Conservation (phyloP, 1,284 basidiomycete species). For the Schizophyllum commune region DNA sequence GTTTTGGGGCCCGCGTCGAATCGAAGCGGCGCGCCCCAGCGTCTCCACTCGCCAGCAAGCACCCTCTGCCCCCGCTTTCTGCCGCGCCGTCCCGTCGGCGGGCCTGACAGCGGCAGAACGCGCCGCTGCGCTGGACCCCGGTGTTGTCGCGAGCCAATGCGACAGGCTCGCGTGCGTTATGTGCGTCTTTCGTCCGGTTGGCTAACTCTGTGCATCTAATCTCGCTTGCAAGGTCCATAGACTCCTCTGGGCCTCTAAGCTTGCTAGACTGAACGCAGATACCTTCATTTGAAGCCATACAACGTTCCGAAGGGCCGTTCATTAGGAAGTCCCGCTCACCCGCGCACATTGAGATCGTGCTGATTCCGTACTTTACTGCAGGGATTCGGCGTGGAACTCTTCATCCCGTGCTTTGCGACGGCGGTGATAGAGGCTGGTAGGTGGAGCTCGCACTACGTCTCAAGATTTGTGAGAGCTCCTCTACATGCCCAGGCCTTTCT, state of each 20-base stretch:
- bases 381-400: not conserved
- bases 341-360: not conserved
- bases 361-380: not conserved
- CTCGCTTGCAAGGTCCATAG: not conserved
- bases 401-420: not conserved
- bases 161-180: not conserved
- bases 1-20: too few relatives aligned
- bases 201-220: not conserved
- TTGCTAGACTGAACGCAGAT: not conserved
- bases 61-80: not conserved
- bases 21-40: too few relatives aligned
- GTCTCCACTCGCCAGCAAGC: too few relatives aligned
- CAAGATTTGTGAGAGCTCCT: not conserved
- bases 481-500: not conserved
- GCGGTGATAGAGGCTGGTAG: not conserved
- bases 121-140: not conserved
- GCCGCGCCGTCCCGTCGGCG: not conserved
- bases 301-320: not conserved
- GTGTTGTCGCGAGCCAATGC: not conserved
- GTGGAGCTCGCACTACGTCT: not conserved
- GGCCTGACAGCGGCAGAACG: not conserved
- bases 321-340: not conserved
- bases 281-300: not conserved
- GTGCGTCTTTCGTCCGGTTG: not conserved
- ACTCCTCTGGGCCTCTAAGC: not conserved